Percentiles rank a stretch among this genome's conserved stretches.
Conservation (phyloP, 2,329 filamentous ascomycete genomes). For the Myrmaecium sp. region DNA sequence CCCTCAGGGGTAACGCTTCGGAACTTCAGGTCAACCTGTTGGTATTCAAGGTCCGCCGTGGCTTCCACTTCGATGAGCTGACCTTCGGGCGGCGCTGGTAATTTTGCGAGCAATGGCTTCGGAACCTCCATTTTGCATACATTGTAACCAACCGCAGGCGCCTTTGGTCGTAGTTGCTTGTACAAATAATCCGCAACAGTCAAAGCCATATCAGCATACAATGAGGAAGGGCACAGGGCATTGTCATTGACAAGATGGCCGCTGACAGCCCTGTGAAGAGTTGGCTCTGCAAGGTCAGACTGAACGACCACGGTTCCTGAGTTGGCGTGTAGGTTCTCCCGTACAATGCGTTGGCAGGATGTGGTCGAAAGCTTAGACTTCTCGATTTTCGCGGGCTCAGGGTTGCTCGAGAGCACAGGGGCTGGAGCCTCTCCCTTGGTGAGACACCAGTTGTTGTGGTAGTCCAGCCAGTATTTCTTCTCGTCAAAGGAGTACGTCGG, state of each 20-base stretch:
- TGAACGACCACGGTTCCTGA: slow-evolving; percentile 44
- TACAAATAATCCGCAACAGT: slow-evolving; percentile 52
- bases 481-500: slow-evolving; percentile 52
- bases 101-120: slow-evolving; percentile 49
- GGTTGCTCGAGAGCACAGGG: slow-evolving; percentile 20
- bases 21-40: slow-evolving; percentile 37
- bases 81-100: slow-evolving; percentile 28
- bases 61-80: slow-evolving; percentile 46
- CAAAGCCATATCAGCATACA: slow-evolving; percentile 48
- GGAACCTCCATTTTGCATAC: slow-evolving; percentile 50
- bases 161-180: slow-evolving; percentile 42
- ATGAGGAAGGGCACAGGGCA: slow-evolving; percentile 45
- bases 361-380: slow-evolving; percentile 44
- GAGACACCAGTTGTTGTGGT: slow-evolving; percentile 54
- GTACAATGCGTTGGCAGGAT: slow-evolving; percentile 46
- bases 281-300: slow-evolving; percentile 46
- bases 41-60: slow-evolving; percentile 39
- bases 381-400: slow-evolving; percentile 25
- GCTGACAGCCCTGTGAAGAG: slow-evolving; percentile 43
- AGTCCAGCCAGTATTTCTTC: slow-evolving; percentile 59
- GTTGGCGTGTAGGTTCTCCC: slow-evolving; percentile 44
- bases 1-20: slow-evolving; percentile 44
- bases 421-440: slow-evolving; percentile 45
- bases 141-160: slow-evolving; percentile 42
- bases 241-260: slow-evolving; percentile 54